Conservation (phyloP, 805 yeast species). For the Barnettozyma californica region DNA sequence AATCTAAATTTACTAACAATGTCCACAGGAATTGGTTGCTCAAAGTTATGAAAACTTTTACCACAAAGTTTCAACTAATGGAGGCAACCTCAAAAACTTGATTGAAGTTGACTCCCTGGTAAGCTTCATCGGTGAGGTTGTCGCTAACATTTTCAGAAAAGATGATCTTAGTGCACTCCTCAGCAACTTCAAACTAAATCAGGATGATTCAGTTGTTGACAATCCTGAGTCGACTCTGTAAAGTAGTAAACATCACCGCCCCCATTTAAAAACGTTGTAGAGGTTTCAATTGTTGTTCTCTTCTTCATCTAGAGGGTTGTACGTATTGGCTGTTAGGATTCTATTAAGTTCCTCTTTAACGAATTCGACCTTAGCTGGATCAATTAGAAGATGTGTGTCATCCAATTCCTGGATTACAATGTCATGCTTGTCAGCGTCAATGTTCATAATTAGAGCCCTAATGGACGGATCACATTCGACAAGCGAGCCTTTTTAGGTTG, state of each 20-base stretch:
- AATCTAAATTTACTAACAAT: slow-evolving; percentile 1
- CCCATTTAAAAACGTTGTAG: not conserved
- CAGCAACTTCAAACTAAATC: not conserved
- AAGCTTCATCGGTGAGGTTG: slow-evolving; percentile 38
- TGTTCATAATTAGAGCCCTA: slow-evolving; percentile 74
- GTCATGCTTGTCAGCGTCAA: slow-evolving; percentile 73
- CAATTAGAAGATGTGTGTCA: slow-evolving; percentile 83
- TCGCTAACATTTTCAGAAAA: slow-evolving; percentile 27
- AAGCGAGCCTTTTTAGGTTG: slow-evolving; percentile 30
- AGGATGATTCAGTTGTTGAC: slow-evolving; percentile 5
- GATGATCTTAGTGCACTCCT: slow-evolving; percentile 10
- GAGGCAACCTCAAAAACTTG: slow-evolving; percentile 21
- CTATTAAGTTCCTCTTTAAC: slow-evolving; percentile 75
- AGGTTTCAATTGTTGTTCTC: slow-evolving; percentile 24
- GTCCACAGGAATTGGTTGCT: slow-evolving; percentile 40
- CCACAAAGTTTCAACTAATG: slow-evolving; percentile 25
- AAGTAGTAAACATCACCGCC: not conserved
- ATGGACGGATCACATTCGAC: slow-evolving; percentile 87
- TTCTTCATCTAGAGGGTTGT: slow-evolving; percentile 77
- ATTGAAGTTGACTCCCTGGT: slow-evolving; percentile 62
- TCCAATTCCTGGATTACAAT: slow-evolving; percentile 77
- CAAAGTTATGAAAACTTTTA: slow-evolving; percentile 54
- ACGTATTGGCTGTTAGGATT: slow-evolving; percentile 75
- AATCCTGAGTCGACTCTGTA: slow-evolving; percentile 4
- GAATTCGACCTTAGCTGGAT: slow-evolving; percentile 66